These are phyloP conservation scores for Tetracladium setigerum DNA, from an alignment of 495 filamentous ascomycete genomes.

Conservation along the genomic window DNA sequence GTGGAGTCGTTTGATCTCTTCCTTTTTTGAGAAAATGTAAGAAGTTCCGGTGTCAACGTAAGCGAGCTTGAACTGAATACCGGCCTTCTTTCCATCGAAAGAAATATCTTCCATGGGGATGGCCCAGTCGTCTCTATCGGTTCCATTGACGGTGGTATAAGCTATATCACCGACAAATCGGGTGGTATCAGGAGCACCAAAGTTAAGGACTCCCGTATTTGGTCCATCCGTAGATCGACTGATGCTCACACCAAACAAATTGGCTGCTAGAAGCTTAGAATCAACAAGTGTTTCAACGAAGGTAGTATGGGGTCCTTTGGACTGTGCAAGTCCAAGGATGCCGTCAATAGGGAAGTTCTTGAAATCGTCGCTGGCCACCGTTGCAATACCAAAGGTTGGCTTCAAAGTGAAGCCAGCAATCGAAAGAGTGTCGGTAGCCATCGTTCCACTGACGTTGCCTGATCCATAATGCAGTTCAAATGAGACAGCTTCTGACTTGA, in stretches of 20 bases:
- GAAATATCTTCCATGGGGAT: conserved; percentile 57
- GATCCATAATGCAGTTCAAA: conserved; percentile 66
- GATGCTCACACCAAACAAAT: conserved; percentile 62
- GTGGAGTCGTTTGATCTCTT: conserved; percentile 58
- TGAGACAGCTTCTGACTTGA: conserved; percentile 33
- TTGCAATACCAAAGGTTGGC: conserved; percentile 63
- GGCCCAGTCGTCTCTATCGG: conserved; percentile 48
- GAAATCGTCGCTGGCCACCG: conserved; percentile 60
- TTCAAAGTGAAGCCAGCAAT: conserved; percentile 55
- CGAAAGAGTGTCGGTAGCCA: conserved; percentile 54
- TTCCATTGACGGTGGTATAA: conserved; percentile 37
- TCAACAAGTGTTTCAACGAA: conserved; percentile 56
- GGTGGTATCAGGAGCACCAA: conserved; percentile 58
- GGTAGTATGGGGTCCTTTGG: conserved; percentile 39
- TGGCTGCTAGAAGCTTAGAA: conserved; percentile 48
- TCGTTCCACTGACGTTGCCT: conserved; percentile 54
- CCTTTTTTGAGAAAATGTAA: conserved; percentile 57
- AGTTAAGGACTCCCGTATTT: conserved; percentile 69
- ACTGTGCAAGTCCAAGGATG: conserved; percentile 70
- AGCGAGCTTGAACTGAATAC: conserved; percentile 44
- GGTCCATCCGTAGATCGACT: conserved; percentile 51
- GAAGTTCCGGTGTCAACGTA: conserved; percentile 81
- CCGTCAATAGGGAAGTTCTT: conserved; percentile 73
- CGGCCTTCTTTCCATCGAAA: conserved; percentile 45
- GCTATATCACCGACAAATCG: conserved; percentile 59